These are phyloP conservation scores for Malus hybrid DNA, from an alignment of 331 rosid genomes.

Conservation along the genomic window DNA sequence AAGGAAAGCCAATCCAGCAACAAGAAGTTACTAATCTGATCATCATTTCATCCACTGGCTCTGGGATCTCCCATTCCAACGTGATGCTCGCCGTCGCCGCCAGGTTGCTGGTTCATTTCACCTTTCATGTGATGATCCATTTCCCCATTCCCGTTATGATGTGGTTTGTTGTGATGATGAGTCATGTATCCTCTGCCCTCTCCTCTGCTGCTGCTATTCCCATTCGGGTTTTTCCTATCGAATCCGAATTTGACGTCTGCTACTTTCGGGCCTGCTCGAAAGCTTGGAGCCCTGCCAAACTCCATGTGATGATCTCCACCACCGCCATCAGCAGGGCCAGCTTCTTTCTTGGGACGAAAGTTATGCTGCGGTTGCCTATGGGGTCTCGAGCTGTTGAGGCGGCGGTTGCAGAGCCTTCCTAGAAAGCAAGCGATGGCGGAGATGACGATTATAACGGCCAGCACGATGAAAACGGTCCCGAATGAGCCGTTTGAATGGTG, in stretches of 20 bases:
- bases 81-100: constrained; percentile 3
- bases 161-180: constrained; percentile 15
- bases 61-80: constrained; percentile 16
- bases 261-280: constrained; percentile 1
- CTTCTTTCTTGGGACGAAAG: constrained; percentile 29
- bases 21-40: constrained; percentile 1
- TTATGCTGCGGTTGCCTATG: constrained; percentile 26
- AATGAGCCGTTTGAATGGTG: constrained; percentile 76
- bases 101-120: constrained; percentile 24
- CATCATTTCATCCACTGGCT: constrained; percentile 21
- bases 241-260: constrained; percentile 59
- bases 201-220: constrained; percentile 13
- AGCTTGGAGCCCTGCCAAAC: constrained; percentile 1
- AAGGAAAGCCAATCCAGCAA: neutral
- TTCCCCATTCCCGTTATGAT: constrained; percentile 13
- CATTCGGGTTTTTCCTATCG: constrained; percentile 40
- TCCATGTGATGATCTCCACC: neutral
- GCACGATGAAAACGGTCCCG: constrained; percentile 81
- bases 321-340: neutral
- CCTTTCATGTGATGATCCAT: constrained; percentile 24
- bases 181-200: constrained; percentile 26
- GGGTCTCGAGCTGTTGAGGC: constrained; percentile 24
- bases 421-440: constrained; percentile 74
- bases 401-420: constrained; percentile 63
- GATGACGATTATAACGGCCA: constrained; percentile 59